Evolutionary conservation across 2,329 filamentous ascomycete species (phyloP).

Genomic region (Pseudogymnoascus verrucosus): DNA sequence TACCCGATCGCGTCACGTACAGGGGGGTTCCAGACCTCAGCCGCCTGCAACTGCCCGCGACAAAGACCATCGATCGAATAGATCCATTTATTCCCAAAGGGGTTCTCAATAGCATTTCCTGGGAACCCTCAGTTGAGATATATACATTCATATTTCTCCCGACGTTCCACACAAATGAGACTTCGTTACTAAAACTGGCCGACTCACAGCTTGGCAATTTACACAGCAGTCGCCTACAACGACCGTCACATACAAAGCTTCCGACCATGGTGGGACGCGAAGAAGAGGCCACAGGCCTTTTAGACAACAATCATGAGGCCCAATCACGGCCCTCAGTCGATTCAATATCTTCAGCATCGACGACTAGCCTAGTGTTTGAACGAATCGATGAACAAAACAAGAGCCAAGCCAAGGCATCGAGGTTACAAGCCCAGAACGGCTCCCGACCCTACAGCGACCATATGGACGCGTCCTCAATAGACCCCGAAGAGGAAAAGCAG

Average conservation of each 20-base stretch:
- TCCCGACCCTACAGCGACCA: conserved; percentile 1
- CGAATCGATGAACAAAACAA: conserved; percentile 51
- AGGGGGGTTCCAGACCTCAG: background rate
- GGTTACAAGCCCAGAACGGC: background rate
- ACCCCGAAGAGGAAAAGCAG: conserved; percentile 40
- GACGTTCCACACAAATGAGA: background rate
- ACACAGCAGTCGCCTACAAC: background rate
- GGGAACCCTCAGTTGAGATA: background rate
- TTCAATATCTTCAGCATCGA: conserved; percentile 71
- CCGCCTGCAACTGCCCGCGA: background rate
- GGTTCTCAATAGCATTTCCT: conserved; percentile 5
- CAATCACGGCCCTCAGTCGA: conserved; percentile 22
- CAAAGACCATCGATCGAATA: background rate
- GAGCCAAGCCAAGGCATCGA: conserved; percentile 19
- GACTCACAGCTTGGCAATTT: background rate
- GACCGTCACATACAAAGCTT: background rate
- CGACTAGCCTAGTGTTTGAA: conserved; percentile 75
- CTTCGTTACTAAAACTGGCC: background rate
- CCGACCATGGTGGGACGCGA: conserved; percentile 23
- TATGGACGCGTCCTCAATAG: conserved; percentile 22
- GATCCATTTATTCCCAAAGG: background rate
- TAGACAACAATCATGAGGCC: conserved; percentile 17
- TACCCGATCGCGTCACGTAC: background rate
- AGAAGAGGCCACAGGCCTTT: conserved; percentile 24
- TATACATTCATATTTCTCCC: background rate